Conservation (phyloP, 2,329 filamentous ascomycete species). For the Apiospora koreana region DNA sequence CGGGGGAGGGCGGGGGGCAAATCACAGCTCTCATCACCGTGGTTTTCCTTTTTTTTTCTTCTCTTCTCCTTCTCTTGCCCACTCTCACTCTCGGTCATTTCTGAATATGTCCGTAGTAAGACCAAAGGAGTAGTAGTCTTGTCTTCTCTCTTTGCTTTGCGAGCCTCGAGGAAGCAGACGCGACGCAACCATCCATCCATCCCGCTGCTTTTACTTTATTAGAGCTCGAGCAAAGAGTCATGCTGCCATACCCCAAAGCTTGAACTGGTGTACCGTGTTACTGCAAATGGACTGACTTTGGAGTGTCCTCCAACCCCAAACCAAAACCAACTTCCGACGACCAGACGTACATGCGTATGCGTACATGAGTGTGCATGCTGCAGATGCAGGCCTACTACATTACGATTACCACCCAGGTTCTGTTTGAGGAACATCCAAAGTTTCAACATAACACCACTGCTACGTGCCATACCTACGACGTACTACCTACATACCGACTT, state of each 20-base stretch:
- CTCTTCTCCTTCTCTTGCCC: not conserved
- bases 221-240: slow-evolving; percentile 1
- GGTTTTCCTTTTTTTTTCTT: not conserved
- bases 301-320: not conserved
- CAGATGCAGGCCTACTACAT: not conserved
- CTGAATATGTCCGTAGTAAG: slow-evolving; percentile 1
- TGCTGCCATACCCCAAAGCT: slow-evolving; percentile 3
- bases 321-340: slow-evolving; percentile 4
- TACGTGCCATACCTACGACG: not conserved
- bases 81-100: not conserved
- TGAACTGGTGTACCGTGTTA: not conserved
- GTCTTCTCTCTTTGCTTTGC: not conserved
- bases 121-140: not conserved
- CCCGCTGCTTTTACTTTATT: not conserved
- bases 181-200: not conserved
- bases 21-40: not conserved
- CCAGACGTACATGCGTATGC: not conserved
- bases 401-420: not conserved
- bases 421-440: slow-evolving; percentile 9
- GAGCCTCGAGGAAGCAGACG: not conserved
- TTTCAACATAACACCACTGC: not conserved
- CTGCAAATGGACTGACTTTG: not conserved
- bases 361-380: no score
- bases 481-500: not conserved
- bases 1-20: not conserved